Percentiles rank a stretch among this genome's conserved stretches.
Conservation (phyloP, 2,329 filamentous ascomycete species). For the Teratosphaeria epicoccoides region DNA sequence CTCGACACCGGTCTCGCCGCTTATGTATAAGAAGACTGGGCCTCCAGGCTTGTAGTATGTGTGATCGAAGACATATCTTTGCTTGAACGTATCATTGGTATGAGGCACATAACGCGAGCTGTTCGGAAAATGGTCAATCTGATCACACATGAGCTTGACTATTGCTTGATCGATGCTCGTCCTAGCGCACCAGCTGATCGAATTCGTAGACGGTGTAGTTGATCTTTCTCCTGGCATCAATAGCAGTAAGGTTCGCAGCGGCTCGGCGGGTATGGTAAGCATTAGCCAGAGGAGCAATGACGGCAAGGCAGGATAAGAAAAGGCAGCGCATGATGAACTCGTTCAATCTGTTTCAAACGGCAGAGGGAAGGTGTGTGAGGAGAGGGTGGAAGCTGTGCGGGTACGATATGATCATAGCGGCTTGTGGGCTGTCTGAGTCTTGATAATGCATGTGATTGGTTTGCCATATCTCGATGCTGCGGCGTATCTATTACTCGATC, state of each 20-base stretch:
- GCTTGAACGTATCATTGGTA: conserved; percentile 52
- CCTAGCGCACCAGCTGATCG: neutral
- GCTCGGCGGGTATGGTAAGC: neutral
- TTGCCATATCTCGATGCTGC: too few relatives aligned
- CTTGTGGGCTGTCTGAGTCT: neutral
- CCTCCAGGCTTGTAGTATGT: conserved; percentile 64
- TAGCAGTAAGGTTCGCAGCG: neutral
- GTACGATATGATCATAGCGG: neutral
- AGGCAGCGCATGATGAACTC: neutral
- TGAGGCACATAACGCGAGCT: conserved; percentile 67
- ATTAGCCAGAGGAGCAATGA: neutral
- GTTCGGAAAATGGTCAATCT: conserved; percentile 72
- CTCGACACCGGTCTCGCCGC: conserved; percentile 56
- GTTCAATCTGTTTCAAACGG: neutral
- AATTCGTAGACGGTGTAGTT: neutral
- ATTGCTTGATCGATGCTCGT: neutral
- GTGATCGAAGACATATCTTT: conserved; percentile 76
- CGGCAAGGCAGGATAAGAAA: neutral
- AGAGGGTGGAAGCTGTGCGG: neutral
- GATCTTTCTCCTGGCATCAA: neutral
- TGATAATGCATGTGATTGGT: neutral
- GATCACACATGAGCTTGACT: neutral
- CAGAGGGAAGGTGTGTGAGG: neutral
- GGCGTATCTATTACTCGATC: neutral
- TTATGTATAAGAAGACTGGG: conserved; percentile 65